Percentiles rank a stretch among this genome's conserved stretches.
Conservation (phyloP, 495 filamentous ascomycete species). For the Podospora sp. region DNA sequence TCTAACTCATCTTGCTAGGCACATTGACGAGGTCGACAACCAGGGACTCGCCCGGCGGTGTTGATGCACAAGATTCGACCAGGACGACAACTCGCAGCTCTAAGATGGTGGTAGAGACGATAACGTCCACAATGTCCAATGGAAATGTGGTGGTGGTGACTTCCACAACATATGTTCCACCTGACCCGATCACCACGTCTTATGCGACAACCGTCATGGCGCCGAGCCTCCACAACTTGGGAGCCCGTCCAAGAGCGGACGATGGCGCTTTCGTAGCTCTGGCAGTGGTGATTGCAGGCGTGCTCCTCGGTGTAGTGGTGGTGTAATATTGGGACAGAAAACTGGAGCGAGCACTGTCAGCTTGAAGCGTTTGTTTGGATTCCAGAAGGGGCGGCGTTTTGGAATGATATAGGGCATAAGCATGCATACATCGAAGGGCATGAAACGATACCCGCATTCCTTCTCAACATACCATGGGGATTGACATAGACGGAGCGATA, state of each 20-base stretch:
- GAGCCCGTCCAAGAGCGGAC: constrained; percentile 20
- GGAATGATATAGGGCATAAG: constrained; percentile 4
- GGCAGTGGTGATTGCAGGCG: constrained; percentile 36
- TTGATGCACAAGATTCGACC: neutral
- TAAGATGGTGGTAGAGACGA: constrained; percentile 28
- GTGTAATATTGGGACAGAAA: neutral
- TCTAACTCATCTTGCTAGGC: constrained; percentile 20
- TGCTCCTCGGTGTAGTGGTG: constrained; percentile 23
- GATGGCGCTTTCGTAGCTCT: constrained; percentile 34
- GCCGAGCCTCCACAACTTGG: constrained; percentile 43
- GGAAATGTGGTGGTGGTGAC: constrained; percentile 40
- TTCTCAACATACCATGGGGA: neutral
- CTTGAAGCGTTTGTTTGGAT: constrained; percentile 15
- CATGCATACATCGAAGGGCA: neutral
- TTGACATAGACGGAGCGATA: constrained; percentile 6
- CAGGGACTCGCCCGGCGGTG: neutral
- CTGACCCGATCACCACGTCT: constrained; percentile 18
- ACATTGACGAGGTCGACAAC: constrained; percentile 24
- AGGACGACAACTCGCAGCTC: constrained; percentile 23
- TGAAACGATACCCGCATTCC: neutral
- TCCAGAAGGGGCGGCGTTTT: constrained; percentile 16
- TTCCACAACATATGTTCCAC: constrained; percentile 31
- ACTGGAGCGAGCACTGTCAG: no score
- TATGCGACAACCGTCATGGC: constrained; percentile 23
- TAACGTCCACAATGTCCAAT: constrained; percentile 42